A percentile compares a stretch with the other conserved stretches of the same genome.
phyloP scores from a whole-genome alignment of 2,329 filamentous ascomycete species.

The Trichoderma sp. region DNA sequence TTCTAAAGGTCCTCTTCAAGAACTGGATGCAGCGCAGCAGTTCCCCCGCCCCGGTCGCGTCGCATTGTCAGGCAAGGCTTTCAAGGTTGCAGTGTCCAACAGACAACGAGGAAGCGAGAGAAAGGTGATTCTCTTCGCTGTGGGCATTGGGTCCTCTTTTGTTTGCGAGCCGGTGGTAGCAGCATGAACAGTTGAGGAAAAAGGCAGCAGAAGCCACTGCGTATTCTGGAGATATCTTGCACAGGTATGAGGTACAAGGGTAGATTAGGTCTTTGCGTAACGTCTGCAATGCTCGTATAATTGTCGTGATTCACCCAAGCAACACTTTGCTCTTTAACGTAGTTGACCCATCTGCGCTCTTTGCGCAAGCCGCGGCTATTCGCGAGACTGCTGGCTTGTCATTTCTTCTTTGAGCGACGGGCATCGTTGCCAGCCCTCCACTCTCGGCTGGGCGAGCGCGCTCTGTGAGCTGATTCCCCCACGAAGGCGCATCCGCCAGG shows the following conservation, averaged over 20 bases:
- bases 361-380: conserved; percentile 25
- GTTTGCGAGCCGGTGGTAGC: neutral
- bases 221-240: neutral
- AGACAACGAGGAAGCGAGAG: neutral
- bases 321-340: neutral
- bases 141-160: neutral
- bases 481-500: conserved; percentile 6
- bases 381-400: conserved; percentile 1
- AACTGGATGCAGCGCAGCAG: conserved; percentile 21
- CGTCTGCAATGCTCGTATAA: neutral
- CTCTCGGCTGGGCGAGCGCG: neutral
- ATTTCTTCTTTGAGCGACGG: conserved; percentile 9
- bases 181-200: neutral
- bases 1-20: conserved; percentile 18
- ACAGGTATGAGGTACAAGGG: neutral
- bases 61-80: conserved; percentile 12
- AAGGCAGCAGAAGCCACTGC: neutral
- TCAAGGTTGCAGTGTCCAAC: neutral
- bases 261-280: neutral
- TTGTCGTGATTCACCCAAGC: neutral
- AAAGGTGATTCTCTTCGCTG: neutral
- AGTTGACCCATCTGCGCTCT: conserved; percentile 16
- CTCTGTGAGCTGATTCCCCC: conserved; percentile 1
- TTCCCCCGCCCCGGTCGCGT: conserved; percentile 16
- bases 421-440: conserved; percentile 8